These are phyloP conservation scores for Corynascus novoguineensis DNA, from an alignment of 495 filamentous ascomycete species.

Conservation along the genomic window DNA sequence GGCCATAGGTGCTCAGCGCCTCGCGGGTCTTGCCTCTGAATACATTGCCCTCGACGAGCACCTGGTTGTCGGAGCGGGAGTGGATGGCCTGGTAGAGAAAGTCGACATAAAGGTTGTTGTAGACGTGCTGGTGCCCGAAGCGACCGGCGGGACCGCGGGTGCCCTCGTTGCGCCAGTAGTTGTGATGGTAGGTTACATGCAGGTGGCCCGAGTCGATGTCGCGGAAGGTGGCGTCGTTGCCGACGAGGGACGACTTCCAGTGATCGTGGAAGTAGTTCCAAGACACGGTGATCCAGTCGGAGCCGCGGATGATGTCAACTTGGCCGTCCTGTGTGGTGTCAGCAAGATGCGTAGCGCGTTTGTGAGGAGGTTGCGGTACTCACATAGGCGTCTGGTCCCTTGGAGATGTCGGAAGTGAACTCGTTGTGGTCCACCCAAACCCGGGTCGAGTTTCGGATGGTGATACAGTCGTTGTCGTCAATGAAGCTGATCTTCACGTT, in stretches of 20 bases:
- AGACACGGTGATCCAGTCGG: constrained; percentile 47
- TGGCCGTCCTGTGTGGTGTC: constrained; percentile 48
- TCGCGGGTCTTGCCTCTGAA: constrained; percentile 40
- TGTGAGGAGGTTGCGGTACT: constrained; percentile 22
- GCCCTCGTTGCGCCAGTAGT: constrained; percentile 58
- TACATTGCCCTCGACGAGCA: constrained; percentile 49
- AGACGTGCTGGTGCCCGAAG: constrained; percentile 54
- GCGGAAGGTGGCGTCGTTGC: constrained; percentile 50
- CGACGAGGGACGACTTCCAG: constrained; percentile 59
- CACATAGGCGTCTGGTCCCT: constrained; percentile 60
- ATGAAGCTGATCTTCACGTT: constrained; percentile 58
- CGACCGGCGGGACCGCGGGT: constrained; percentile 56
- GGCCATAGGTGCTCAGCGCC: constrained; percentile 42
- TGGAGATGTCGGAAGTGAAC: constrained; percentile 50
- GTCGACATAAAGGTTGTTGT: constrained; percentile 43
- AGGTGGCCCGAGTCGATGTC: constrained; percentile 49
- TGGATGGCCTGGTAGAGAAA: constrained; percentile 48
- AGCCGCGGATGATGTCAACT: constrained; percentile 53
- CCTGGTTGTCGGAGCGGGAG: constrained; percentile 48
- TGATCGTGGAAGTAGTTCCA: constrained; percentile 55
- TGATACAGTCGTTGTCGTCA: constrained; percentile 55
- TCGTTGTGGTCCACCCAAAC: constrained; percentile 67
- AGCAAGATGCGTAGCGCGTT: constrained; percentile 19
- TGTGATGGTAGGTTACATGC: constrained; percentile 56
- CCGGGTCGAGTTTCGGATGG: constrained; percentile 47